These are phyloP conservation scores for Closterium sp. DNA, from an alignment of 139 green algal genomes.

Conservation along the genomic window DNA sequence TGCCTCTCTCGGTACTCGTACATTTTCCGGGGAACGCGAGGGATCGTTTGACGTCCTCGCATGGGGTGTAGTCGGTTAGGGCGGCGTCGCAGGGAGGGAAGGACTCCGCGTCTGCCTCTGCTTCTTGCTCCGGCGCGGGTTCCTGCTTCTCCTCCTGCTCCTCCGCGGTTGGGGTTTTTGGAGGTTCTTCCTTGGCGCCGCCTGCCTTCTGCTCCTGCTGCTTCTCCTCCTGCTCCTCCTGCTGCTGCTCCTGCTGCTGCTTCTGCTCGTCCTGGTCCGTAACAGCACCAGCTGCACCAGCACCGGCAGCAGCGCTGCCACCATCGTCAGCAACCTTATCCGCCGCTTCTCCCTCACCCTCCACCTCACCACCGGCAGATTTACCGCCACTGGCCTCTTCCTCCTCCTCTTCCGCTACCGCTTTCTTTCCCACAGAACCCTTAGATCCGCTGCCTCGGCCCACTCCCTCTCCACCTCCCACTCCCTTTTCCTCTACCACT, in stretches of 20 bases:
- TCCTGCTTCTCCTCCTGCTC: neutral
- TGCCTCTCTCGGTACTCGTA: slow-evolving; percentile 23
- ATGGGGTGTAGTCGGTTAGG: slow-evolving; percentile 15
- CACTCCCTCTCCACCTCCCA: neutral
- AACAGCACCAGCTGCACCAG: neutral
- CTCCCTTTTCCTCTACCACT: neutral
- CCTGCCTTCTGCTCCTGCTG: neutral
- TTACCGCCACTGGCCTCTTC: neutral
- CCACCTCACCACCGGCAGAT: neutral
- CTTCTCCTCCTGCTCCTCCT: neutral
- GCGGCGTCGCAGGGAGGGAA: slow-evolving; percentile 9
- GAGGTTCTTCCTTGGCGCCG: neutral
- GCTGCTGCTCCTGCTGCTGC: neutral
- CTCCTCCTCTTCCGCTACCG: neutral
- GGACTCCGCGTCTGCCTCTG: neutral
- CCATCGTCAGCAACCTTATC: neutral
- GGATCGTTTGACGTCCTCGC: slow-evolving; percentile 13
- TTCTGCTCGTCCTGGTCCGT: neutral
- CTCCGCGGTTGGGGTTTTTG: neutral
- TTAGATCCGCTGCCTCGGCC: neutral
- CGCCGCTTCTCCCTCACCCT: neutral
- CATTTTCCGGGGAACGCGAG: neutral
- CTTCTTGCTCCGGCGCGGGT: neutral
- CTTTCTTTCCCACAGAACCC: too few species aligned
- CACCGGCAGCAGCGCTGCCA: neutral